Conservation (phyloP, 2,329 filamentous ascomycete species). For the Endocalyx cinctus region DNA sequence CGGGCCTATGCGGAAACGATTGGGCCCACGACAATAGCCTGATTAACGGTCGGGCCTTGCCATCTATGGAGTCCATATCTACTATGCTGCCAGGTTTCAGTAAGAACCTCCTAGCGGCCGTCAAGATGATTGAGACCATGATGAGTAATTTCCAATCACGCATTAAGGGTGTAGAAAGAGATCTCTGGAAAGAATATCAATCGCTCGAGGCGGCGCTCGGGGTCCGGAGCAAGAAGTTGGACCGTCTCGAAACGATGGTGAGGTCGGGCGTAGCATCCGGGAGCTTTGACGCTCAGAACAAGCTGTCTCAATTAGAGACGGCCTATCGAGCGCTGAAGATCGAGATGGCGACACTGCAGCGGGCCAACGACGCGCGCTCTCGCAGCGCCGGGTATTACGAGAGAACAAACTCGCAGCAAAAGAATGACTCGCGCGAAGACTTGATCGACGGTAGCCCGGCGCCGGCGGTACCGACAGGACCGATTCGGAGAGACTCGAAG, state of each 20-base stretch:
- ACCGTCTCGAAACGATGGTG: constrained; percentile 77
- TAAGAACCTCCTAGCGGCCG: constrained; percentile 79
- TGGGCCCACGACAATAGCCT: constrained; percentile 89
- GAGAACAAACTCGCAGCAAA: constrained; percentile 34
- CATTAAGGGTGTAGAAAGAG: constrained; percentile 80
- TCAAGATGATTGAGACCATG: constrained; percentile 81
- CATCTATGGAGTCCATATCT: constrained; percentile 78
- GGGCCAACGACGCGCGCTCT: constrained; percentile 54
- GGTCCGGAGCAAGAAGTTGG: constrained; percentile 75
- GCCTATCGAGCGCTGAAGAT: constrained; percentile 60
- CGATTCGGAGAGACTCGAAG: constrained; percentile 27
- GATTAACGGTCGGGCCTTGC: constrained; percentile 78
- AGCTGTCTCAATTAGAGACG: constrained; percentile 53
- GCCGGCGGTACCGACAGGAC: constrained; percentile 50
- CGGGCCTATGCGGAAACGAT: constrained; percentile 79
- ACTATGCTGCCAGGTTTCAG: constrained; percentile 84
- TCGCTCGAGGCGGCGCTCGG: constrained; percentile 77
- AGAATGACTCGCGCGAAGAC: constrained; percentile 30
- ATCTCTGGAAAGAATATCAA: constrained; percentile 88
- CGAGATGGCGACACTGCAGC: constrained; percentile 65
- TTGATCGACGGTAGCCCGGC: constrained; percentile 43
- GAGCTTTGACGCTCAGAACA: constrained; percentile 36
- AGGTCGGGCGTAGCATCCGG: constrained; percentile 57
- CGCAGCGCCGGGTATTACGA: constrained; percentile 27
- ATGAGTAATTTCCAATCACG: constrained; percentile 73